Evolutionary conservation across 2,329 filamentous ascomycete species (phyloP).

Genomic region (Talaromyces sp.): DNA sequence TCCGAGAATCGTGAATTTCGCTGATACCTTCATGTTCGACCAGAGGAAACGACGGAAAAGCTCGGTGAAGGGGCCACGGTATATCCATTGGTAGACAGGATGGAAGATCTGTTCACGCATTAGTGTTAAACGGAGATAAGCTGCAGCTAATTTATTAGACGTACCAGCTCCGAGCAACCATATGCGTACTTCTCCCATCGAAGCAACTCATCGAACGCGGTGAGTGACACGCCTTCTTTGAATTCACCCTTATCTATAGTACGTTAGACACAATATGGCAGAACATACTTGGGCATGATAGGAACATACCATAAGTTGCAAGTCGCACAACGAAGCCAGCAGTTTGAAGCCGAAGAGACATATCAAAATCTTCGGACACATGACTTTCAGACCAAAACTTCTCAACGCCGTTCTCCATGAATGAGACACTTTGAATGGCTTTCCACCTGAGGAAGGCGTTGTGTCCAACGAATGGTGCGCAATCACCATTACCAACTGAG

Average conservation of each 20-base stretch:
- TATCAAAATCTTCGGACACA: slow-evolving; percentile 76
- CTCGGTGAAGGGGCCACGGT: slow-evolving; percentile 75
- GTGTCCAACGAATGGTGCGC: slow-evolving; percentile 73
- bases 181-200: slow-evolving; percentile 54
- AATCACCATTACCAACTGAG: slow-evolving; percentile 67
- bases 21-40: slow-evolving; percentile 60
- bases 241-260: slow-evolving; percentile 59
- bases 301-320: slow-evolving; percentile 53
- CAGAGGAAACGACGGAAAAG: slow-evolving; percentile 72
- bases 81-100: slow-evolving; percentile 69
- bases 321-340: slow-evolving; percentile 66
- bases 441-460: slow-evolving; percentile 73
- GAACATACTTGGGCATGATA: not conserved
- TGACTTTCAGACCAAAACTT: slow-evolving; percentile 74
- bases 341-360: slow-evolving; percentile 68
- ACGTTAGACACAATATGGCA: not conserved
- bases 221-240: slow-evolving; percentile 77
- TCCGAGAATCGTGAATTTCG: slow-evolving; percentile 68
- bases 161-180: slow-evolving; percentile 70
- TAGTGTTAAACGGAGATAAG: not conserved
- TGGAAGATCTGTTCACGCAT: slow-evolving; percentile 57
- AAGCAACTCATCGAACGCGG: slow-evolving; percentile 69
- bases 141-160: not conserved
- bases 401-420: slow-evolving; percentile 52
- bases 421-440: slow-evolving; percentile 19